Conservation (phyloP, 805 yeast species). For the Myxozyma kluyveri region DNA sequence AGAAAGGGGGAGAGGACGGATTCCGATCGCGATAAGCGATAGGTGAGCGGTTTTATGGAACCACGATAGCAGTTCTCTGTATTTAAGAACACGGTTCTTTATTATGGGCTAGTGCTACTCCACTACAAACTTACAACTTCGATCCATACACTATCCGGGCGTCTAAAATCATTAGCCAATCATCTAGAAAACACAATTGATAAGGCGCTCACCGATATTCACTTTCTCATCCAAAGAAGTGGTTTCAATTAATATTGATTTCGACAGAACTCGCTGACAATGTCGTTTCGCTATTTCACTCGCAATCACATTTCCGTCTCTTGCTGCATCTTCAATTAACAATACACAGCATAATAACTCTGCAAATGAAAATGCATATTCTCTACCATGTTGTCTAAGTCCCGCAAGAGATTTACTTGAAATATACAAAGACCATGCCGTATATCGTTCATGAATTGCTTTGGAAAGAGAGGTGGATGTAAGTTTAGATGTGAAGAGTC, state of each 20-base stretch:
- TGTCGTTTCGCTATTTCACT: conserved; percentile 20
- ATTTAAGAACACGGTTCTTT: too few relatives aligned
- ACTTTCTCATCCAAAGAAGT: too few relatives aligned
- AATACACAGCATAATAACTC: conserved; percentile 12
- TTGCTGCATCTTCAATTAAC: conserved; percentile 18
- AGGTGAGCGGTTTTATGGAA: too few relatives aligned
- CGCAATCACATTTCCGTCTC: conserved; percentile 18
- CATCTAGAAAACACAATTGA: too few relatives aligned
- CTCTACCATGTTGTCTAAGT: conserved; percentile 17
- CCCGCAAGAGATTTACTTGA: background rate
- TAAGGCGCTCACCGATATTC: too few relatives aligned
- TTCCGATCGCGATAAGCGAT: conserved; percentile 1
- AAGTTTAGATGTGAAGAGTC: background rate
- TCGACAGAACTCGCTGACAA: too few relatives aligned
- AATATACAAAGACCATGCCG: conserved; percentile 6
- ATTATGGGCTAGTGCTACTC: too few relatives aligned
- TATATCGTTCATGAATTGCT: background rate
- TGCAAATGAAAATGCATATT: conserved; percentile 10
- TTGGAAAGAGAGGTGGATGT: background rate
- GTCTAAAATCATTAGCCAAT: too few relatives aligned
- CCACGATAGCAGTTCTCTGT: too few relatives aligned
- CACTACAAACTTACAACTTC: too few relatives aligned
- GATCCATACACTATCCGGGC: too few relatives aligned
- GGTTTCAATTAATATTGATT: too few relatives aligned
- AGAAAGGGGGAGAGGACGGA: background rate